Evolutionary conservation across 306 rosid genomes (phyloP), one percentile per base, ranked within the genome.

Genomic region (Prunus campanulata): DNA sequence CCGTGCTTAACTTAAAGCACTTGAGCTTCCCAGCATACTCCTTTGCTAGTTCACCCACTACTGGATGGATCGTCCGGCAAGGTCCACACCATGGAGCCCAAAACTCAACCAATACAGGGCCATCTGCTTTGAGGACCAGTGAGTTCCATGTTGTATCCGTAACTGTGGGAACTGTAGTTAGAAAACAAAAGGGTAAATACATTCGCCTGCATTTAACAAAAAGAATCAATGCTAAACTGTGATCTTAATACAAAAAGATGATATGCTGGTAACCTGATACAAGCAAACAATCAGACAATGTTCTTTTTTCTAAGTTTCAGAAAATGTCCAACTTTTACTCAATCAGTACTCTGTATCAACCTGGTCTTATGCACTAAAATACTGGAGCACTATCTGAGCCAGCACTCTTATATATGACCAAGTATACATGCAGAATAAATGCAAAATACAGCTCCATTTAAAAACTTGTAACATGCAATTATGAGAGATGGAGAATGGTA

Each of bases 21-120:
- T 91, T 94, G 11, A 90, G 87, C 87, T 85, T 93, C 64, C 90
- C 98, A 4, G 70, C 75, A 35, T 88, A 90, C 65, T 91, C 78
- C 83, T 79, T 81, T 20, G 97, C 88, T 70, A 91, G 81, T 27
- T 86, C 93, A 44, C 86, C 94, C 19, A 94, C 80, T 64, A 91
- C 76, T 0, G 98, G 97, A 79, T 90, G 97, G 75, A 91, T 91
- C 96, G 91, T 90, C 1, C 96, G 96, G 85, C 98, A 94, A 4
- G 98, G 97, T 24, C 98, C 98, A 8, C 98, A 94, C 98, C 96
- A 94, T 3, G 98, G 97, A 27, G 98, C 98, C 98, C 98, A 93
- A 83, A 93, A 93, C 83, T 93, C 98, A 19, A 93, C 98, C 73
- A 93, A 71, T 14, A 93, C 94, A 2, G 94, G 84, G 24, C 77